Evolutionary conservation across 2,329 filamentous ascomycete species (phyloP).

Genomic region (Torrubiella hemipterigena): DNA sequence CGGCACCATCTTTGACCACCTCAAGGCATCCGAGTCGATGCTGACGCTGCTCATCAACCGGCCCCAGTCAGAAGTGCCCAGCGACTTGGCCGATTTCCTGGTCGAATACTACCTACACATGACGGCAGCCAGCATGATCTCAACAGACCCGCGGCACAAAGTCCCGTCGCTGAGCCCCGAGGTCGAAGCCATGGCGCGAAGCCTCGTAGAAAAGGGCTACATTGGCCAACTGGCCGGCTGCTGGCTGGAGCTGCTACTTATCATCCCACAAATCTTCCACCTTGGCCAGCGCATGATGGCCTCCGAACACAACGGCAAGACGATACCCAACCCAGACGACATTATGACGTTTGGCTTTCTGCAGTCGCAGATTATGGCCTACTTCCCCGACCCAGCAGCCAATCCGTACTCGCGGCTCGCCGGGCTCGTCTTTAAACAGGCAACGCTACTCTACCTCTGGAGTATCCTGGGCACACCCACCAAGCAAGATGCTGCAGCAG

Average conservation of each 20-base stretch:
- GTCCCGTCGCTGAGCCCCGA: conserved; percentile 17
- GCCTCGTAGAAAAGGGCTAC: conserved; percentile 18
- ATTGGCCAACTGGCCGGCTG: conserved; percentile 24
- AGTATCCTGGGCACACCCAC: conserved; percentile 19
- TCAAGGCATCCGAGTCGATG: conserved; percentile 29
- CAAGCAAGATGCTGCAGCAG: conserved; percentile 8
- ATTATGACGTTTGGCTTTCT: conserved; percentile 30
- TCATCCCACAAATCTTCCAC: conserved; percentile 27
- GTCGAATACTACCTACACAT: conserved; percentile 37
- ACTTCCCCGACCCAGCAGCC: conserved; percentile 22
- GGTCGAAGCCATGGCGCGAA: conserved; percentile 17
- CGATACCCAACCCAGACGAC: conserved; percentile 22
- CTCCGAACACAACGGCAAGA: conserved; percentile 13
- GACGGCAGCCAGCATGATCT: conserved; percentile 33
- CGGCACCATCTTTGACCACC: conserved; percentile 32
- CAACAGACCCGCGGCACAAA: conserved; percentile 20
- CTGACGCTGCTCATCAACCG: conserved; percentile 22
- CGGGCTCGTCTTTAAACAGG: conserved; percentile 31
- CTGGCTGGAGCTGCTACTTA: conserved; percentile 24
- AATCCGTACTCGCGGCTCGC: conserved; percentile 24
- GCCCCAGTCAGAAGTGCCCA: conserved; percentile 17
- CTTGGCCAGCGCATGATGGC: conserved; percentile 27
- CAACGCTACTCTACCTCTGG: conserved; percentile 29
- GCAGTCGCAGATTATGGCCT: conserved; percentile 27
- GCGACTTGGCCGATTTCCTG: conserved; percentile 29